Base-by-base conservation (phyloP, 805 yeast genomes). In the Kockiozyma suomiensis region DNA sequence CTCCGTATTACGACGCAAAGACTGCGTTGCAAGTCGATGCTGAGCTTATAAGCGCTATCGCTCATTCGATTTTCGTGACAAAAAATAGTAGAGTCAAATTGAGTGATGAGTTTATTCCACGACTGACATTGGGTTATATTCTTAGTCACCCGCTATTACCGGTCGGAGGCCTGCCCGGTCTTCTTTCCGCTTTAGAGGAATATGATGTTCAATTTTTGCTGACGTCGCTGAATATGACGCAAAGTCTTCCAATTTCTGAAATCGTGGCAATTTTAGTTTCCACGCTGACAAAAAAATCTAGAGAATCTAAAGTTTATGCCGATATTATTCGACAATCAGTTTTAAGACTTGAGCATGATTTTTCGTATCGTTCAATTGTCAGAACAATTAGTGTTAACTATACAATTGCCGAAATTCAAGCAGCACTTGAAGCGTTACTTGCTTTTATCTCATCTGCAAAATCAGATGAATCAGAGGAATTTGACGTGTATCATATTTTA, bases 91-190 rank as follows among this genome's bases (percentile, higher is more conserved):
- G 41, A 51, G 72, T 66, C 42, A 63, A 70, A 33, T 73, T 66
- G 6, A 26, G 35, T 13, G 21, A 6, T 70, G 30, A 61, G 8
- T 53, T 52, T 50, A 66, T 70, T 63, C 80, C 94, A 53, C 85
- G 85, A 68, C 74, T 74, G 50, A 78, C 90, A 1, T 73, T 90
- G 50, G 81, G 87, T 0, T 92, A 89, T 70, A 78, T 92, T 35
- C 78, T 93, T 63, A 88, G 97, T 1, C 96, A 93, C 75, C 97
- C 97, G 17, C 75, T 90, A 19, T 91, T 87, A 74, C 97, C 97
- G 8, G 73, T 77, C 15, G 75, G 78, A 19, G 81, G 79, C 61
- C 78, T 89, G 8, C 73, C 75, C 3, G 85, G 84, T 1, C 72
- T 92, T 47, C 74, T 93, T 46, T 70, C 77, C 15, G 76, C 74